Conservation (phyloP, 2,329 filamentous ascomycete species). For the Stagonosporopsis rhizophila region DNA sequence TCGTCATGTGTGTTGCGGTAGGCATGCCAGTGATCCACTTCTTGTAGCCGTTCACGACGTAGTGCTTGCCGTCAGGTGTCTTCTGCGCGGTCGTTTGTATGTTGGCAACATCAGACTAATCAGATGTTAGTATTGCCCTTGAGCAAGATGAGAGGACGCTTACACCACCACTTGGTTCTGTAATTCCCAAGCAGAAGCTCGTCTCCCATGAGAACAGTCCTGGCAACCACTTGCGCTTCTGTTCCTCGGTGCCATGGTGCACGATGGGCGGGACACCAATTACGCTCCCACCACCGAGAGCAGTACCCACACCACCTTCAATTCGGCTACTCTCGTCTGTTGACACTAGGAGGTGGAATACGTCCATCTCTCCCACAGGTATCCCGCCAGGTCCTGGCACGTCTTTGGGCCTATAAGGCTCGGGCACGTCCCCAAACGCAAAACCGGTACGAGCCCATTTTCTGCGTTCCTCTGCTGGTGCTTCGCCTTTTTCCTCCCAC, state of each 20-base stretch:
- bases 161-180: slow-evolving; percentile 64
- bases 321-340: slow-evolving; percentile 64
- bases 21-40: slow-evolving; percentile 72
- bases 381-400: slow-evolving; percentile 49
- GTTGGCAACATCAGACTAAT: slow-evolving; percentile 66
- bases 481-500: slow-evolving; percentile 64
- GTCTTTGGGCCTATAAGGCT: slow-evolving; percentile 52
- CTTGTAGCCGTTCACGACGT: slow-evolving; percentile 71
- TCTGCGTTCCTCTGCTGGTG: slow-evolving; percentile 55
- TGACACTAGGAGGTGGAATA: slow-evolving; percentile 57
- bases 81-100: slow-evolving; percentile 71
- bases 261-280: slow-evolving; percentile 71
- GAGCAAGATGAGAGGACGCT: slow-evolving; percentile 8
- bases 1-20: slow-evolving; percentile 67
- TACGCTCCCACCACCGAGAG: slow-evolving; percentile 64
- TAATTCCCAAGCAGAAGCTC: slow-evolving; percentile 69
- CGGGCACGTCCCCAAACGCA: slow-evolving; percentile 54
- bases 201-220: slow-evolving; percentile 65
- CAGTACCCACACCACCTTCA: slow-evolving; percentile 65
- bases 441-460: slow-evolving; percentile 53
- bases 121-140: slow-evolving; percentile 9
- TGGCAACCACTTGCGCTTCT: slow-evolving; percentile 66
- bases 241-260: slow-evolving; percentile 66
- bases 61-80: slow-evolving; percentile 75
- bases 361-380: slow-evolving; percentile 45